phyloP scores from a whole-genome alignment of 306 rosid genomes.

The Sphenostylis stenocarpa region DNA sequence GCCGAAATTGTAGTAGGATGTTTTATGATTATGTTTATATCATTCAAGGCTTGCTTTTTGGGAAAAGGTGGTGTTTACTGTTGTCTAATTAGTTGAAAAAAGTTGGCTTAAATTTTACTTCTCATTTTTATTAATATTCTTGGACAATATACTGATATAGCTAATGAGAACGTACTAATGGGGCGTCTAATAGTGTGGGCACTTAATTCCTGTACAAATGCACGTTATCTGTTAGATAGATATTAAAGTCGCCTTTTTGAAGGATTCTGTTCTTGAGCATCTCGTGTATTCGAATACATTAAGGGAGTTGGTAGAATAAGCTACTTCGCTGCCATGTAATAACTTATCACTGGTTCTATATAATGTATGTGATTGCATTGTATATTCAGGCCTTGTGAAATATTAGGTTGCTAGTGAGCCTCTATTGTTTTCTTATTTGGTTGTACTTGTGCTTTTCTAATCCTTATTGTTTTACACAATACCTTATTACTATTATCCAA shows the following conservation, averaged over 20 bases:
- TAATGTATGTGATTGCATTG: background rate
- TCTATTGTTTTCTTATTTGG: background rate
- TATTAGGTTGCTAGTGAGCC: background rate
- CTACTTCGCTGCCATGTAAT: slow-evolving; percentile 10
- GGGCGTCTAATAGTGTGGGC: background rate
- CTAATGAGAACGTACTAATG: background rate
- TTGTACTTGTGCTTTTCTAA: background rate
- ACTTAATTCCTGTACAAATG: background rate
- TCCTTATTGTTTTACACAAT: background rate
- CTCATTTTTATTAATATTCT: background rate
- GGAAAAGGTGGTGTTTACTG: background rate
- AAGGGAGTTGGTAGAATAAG: slow-evolving; percentile 19
- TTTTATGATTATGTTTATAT: background rate
- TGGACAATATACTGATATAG: background rate
- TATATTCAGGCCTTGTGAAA: slow-evolving; percentile 4
- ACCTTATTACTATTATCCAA: background rate
- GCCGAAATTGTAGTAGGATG: background rate
- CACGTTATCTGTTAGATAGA: slow-evolving; percentile 12
- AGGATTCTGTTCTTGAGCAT: slow-evolving; percentile 14
- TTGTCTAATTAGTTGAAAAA: background rate
- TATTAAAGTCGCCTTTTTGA: slow-evolving; percentile 22
- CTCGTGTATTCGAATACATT: background rate
- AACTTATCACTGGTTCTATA: background rate
- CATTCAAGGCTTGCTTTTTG: background rate
- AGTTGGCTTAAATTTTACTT: background rate